Percentiles rank a stretch among this genome's conserved stretches.
These are phyloP conservation scores for Pseudodiploospora longispora DNA, from an alignment of 2,329 filamentous ascomycete species.

Conservation along the genomic window DNA sequence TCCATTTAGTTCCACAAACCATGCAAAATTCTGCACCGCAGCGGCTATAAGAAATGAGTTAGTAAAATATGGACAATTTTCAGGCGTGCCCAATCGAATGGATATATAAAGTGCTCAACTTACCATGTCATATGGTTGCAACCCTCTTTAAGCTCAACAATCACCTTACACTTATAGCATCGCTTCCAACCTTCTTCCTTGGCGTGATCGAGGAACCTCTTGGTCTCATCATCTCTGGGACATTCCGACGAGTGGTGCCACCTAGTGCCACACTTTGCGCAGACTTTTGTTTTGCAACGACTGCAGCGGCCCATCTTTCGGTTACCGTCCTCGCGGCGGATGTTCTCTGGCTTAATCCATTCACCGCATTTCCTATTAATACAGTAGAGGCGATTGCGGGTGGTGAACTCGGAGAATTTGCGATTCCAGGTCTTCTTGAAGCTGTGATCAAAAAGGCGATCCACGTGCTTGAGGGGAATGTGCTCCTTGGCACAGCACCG, in stretches of 20 bases:
- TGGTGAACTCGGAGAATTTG: slow-evolving; percentile 70
- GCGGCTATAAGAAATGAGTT: slow-evolving; percentile 37
- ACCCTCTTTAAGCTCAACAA: slow-evolving; percentile 74
- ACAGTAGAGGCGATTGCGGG: slow-evolving; percentile 70
- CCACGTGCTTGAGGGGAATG: slow-evolving; percentile 70
- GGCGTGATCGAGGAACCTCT: slow-evolving; percentile 54
- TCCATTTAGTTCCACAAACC: slow-evolving; percentile 76
- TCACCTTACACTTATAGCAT: slow-evolving; percentile 64
- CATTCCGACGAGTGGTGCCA: slow-evolving; percentile 66
- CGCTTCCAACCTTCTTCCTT: slow-evolving; percentile 64
- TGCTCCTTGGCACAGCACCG: slow-evolving; percentile 66
- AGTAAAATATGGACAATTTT: slow-evolving; percentile 6
- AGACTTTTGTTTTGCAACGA: slow-evolving; percentile 66
- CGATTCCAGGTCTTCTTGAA: slow-evolving; percentile 78
- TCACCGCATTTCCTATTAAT: slow-evolving; percentile 64
- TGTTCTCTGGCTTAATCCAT: slow-evolving; percentile 68
- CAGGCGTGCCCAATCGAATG: no score
- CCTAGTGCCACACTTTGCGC: slow-evolving; percentile 62
- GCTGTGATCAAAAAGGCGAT: slow-evolving; percentile 60
- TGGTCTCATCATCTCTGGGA: slow-evolving; percentile 61
- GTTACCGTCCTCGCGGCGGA: slow-evolving; percentile 44
- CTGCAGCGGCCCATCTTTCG: slow-evolving; percentile 63
- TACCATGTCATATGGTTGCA: slow-evolving; percentile 87
- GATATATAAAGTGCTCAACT: slow-evolving; percentile 19
- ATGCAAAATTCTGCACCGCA: slow-evolving; percentile 84